phyloP scores from a whole-genome alignment of 805 yeast species.

The Candida stauntonica region DNA sequence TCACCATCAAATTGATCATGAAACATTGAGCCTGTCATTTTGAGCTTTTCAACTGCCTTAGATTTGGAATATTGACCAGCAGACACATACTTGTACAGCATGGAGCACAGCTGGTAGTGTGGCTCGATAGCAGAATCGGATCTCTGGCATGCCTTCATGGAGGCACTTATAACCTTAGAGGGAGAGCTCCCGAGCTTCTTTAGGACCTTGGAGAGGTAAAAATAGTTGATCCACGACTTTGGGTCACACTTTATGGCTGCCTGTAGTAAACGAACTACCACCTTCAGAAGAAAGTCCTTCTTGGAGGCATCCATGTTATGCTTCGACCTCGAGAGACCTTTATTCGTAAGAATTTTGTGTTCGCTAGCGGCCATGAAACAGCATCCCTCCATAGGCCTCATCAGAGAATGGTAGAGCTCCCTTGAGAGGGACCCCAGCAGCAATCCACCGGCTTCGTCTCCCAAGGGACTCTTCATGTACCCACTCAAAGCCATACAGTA shows the following conservation, averaged over 20 bases:
- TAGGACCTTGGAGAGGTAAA: conserved; percentile 54
- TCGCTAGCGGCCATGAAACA: conserved; percentile 37
- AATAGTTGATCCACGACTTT: conserved; percentile 58
- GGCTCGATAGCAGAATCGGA: conserved; percentile 60
- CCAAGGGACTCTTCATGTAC: conserved; percentile 23
- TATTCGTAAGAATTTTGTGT: conserved; percentile 22
- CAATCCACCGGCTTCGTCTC: conserved; percentile 31
- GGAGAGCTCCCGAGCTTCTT: conserved; percentile 42
- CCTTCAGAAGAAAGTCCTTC: conserved; percentile 24
- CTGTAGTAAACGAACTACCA: conserved; percentile 40
- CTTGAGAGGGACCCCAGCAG: conserved; percentile 54
- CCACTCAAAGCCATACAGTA: conserved; percentile 67
- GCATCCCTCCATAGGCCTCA: conserved; percentile 60
- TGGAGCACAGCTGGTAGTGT: conserved; percentile 59
- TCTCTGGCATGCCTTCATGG: conserved; percentile 41
- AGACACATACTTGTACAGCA: conserved; percentile 52
- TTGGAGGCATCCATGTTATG: conserved; percentile 6
- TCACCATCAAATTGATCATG: conserved; percentile 20
- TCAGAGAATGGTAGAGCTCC: conserved; percentile 40
- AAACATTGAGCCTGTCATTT: conserved; percentile 26
- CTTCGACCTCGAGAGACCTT: conserved; percentile 3
- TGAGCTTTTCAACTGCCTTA: conserved; percentile 38
- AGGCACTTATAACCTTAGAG: conserved; percentile 34
- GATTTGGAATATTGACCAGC: conserved; percentile 30
- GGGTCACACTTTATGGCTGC: conserved; percentile 42